Base-by-base conservation (phyloP, 768 basidiomycete genomes). In the Trametes sanguinea region DNA sequence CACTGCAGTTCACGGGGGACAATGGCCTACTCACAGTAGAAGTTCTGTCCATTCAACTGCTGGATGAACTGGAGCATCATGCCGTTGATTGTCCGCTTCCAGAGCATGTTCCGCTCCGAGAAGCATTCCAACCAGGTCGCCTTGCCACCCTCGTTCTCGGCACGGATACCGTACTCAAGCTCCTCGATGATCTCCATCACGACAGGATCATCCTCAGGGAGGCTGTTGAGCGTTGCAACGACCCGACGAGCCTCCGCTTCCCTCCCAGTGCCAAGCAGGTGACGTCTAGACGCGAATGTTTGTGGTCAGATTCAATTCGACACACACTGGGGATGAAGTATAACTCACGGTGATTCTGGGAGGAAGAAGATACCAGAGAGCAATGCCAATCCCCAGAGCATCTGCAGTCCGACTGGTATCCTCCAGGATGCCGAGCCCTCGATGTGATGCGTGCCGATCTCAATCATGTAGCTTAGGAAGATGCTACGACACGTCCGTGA, bases 21-120 rank as follows among this genome's bases (percentile, higher is more conserved):
- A 27, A 6, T 29, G 6, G 17, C 1, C 30, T 14, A 72, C 83
- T 63, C 64, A 88, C 88, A 89, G 72, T 88, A 89, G 74, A 90
- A 90, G 71, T 89, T 91, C 72, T 92, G 89, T 13, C 89, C 89
- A 60, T 91, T 89, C 33, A 92, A 73, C 66, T 92, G 89, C 65
- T 92, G 89, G 54, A 92, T 84, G 69, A 91, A 90, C 65, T 90
- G 89, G 46, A 90, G 73, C 85, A 90, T 89, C 85, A 90, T 89
- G n/a, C 90, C 89, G 62, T 90, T 91, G 37, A 78, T 71, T 13
- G 89, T 92, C 56, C 90, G 81, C 73, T 85, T 87, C 84, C 88
- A 90, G 45, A 92, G 73, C 67, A 79, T 75, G 65, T 90, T 88
- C 46, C 84, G 74, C 4, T 80, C 78, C 1, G 87, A 86, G 79